Conservation (phyloP, 768 basidiomycete species). For the Collybia nuda region DNA sequence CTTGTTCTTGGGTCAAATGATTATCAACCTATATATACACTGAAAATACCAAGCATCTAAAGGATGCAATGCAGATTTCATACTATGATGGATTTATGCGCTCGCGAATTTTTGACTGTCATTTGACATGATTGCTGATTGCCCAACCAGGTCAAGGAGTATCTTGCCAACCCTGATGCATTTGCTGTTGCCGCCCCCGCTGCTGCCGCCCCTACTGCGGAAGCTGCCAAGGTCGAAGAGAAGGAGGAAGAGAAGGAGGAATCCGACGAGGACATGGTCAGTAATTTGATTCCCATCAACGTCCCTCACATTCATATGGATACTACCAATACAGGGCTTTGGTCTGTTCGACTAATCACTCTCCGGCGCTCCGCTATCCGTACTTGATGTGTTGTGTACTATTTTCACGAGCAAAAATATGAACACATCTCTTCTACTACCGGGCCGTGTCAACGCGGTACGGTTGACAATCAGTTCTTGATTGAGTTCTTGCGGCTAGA, state of each 20-base stretch:
- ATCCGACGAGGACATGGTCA: slow-evolving; percentile 87
- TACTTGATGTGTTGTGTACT: slow-evolving; percentile 8
- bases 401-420: slow-evolving; percentile 5
- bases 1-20: slow-evolving; percentile 14
- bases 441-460: slow-evolving; percentile 1
- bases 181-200: slow-evolving; percentile 81
- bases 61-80: slow-evolving; percentile 40
- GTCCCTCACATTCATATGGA: slow-evolving; percentile 14
- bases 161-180: slow-evolving; percentile 97
- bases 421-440: slow-evolving; percentile 5
- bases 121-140: slow-evolving; percentile 14
- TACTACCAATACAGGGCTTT: slow-evolving; percentile 64
- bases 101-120: slow-evolving; percentile 2
- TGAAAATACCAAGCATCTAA: slow-evolving; percentile 80
- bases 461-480: no score
- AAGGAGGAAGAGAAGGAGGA: slow-evolving; percentile 85
- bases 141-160: slow-evolving; percentile 78
- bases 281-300: slow-evolving; percentile 19
- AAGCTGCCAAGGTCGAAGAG: slow-evolving; percentile 62
- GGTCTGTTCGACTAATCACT: slow-evolving; percentile 82
- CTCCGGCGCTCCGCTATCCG: background rate
- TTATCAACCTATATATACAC: slow-evolving; percentile 53
- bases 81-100: slow-evolving; percentile 26
- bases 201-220: slow-evolving; percentile 56
- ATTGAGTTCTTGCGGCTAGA: no score